These are phyloP conservation scores for Pezicula radicicola DNA, from an alignment of 2,329 filamentous ascomycete species.

Conservation along the genomic window DNA sequence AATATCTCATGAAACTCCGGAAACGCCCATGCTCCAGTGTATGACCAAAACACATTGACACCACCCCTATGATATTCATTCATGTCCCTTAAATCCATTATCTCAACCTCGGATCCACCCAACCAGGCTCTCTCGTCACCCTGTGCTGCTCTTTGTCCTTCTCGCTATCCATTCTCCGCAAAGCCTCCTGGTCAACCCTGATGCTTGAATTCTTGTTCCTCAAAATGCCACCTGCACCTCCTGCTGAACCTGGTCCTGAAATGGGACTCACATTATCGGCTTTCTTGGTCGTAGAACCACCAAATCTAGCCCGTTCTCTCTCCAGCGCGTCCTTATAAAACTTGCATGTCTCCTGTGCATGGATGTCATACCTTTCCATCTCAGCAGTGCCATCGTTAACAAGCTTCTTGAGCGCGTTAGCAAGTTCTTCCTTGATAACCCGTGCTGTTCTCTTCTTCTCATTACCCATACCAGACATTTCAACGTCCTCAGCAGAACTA, in stretches of 20 bases:
- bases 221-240: background rate
- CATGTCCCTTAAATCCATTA: no score
- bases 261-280: background rate
- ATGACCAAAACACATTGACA: no score
- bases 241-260: background rate
- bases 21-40: no score
- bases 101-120: background rate
- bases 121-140: background rate
- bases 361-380: constrained; percentile 18
- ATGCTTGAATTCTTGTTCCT: constrained; percentile 1
- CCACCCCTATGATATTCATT: background rate
- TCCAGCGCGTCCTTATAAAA: constrained; percentile 10
- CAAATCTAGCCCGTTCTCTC: background rate
- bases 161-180: background rate
- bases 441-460: constrained; percentile 1
- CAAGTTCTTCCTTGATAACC: constrained; percentile 8
- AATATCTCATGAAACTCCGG: no score
- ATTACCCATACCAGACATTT: constrained; percentile 11
- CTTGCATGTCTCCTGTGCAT: constrained; percentile 5
- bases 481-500: constrained; percentile 1
- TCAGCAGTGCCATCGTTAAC: constrained; percentile 8
- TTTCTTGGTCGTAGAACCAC: background rate
- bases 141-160: background rate
- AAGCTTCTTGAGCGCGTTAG: constrained; percentile 7
- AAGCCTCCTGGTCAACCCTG: background rate